Evolutionary conservation across 176 grass and related monocot genomes (phyloP).

Genomic region (Puya raimondii): DNA sequence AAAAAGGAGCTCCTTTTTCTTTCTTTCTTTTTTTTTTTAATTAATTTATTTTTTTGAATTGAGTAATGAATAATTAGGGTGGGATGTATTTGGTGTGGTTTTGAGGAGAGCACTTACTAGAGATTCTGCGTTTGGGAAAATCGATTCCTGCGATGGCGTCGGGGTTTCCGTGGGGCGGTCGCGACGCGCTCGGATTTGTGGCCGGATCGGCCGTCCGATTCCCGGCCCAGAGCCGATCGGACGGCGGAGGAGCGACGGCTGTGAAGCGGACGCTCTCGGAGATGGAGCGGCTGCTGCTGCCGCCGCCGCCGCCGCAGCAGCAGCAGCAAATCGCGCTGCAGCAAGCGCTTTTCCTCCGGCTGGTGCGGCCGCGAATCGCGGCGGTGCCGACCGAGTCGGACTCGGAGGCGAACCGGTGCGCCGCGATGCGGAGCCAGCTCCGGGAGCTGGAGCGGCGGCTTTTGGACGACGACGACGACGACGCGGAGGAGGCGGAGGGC

Average conservation of each 20-base stretch:
- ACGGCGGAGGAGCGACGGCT: conserved; percentile 9
- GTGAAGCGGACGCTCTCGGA: conserved; percentile 69
- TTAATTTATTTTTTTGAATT: too few species aligned
- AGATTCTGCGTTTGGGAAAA: too few species aligned
- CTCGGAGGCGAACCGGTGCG: conserved; percentile 25
- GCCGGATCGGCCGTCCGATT: conserved; percentile 40
- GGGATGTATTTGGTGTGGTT: not conserved
- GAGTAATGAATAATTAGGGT: not conserved
- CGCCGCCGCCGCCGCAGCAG: conserved; percentile 1
- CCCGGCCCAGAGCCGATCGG: conserved; percentile 33
- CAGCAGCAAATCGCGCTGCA: conserved; percentile 41
- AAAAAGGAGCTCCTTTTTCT: not conserved
- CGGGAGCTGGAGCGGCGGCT: conserved; percentile 89
- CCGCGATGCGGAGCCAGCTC: conserved; percentile 33
- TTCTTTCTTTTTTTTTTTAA: too few species aligned
- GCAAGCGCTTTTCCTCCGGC: conserved; percentile 50
- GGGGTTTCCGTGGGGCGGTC: conserved; percentile 50
- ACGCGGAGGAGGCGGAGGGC: conserved; percentile 37
- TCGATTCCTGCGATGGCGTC: conserved; percentile 35
- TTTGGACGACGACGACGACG: conserved; percentile 60
- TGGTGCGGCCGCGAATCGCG: conserved; percentile 55
- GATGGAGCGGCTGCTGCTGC: conserved; percentile 33
- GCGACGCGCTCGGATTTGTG: conserved; percentile 50
- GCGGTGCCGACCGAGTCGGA: conserved; percentile 19
- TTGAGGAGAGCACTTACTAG: not conserved